Percentiles rank a stretch among this genome's conserved stretches.
phyloP scores from a whole-genome alignment of 2,329 filamentous ascomycete genomes.

The Leptoxyphium fumago region DNA sequence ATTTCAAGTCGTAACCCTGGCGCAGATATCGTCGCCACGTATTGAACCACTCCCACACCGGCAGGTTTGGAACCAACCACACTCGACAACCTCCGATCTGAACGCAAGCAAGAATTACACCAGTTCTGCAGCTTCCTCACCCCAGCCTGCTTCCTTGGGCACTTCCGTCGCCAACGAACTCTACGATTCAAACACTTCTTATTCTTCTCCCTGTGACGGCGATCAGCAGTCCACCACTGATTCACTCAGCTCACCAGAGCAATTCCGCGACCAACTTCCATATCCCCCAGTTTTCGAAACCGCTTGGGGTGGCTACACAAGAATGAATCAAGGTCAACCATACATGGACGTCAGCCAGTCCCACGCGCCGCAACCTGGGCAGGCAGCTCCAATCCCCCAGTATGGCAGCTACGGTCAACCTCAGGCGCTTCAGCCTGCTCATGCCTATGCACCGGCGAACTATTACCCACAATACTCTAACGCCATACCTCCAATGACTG shows the following conservation, averaged over 20 bases:
- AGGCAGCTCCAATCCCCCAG: slow-evolving; percentile 57
- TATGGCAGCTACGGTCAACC: slow-evolving; percentile 53
- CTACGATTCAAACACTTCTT: slow-evolving; percentile 39
- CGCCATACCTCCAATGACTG: slow-evolving; percentile 65
- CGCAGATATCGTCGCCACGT: slow-evolving; percentile 76
- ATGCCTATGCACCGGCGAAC: slow-evolving; percentile 48
- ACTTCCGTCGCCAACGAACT: slow-evolving; percentile 33
- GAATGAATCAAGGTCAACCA: slow-evolving; percentile 69
- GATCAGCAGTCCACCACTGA: slow-evolving; percentile 50
- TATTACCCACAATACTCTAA: slow-evolving; percentile 60
- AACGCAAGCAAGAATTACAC: slow-evolving; percentile 48
- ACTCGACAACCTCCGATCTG: slow-evolving; percentile 40
- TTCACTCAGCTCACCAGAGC: slow-evolving; percentile 42
- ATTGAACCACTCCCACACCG: slow-evolving; percentile 69
- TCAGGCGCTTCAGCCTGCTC: slow-evolving; percentile 39
- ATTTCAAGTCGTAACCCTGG: slow-evolving; percentile 65
- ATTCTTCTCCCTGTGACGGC: slow-evolving; percentile 40
- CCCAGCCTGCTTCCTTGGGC: slow-evolving; percentile 62
- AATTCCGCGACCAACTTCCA: slow-evolving; percentile 18
- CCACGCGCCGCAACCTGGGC: slow-evolving; percentile 51
- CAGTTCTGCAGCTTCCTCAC: slow-evolving; percentile 60
- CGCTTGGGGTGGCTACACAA: slow-evolving; percentile 25
- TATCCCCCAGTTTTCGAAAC: slow-evolving; percentile 4
- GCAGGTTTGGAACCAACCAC: slow-evolving; percentile 52
- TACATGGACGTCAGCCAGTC: slow-evolving; percentile 53